Evolutionary conservation across 1,284 basidiomycete genomes (phyloP).

Genomic region (Sporisorium reilianum): DNA sequence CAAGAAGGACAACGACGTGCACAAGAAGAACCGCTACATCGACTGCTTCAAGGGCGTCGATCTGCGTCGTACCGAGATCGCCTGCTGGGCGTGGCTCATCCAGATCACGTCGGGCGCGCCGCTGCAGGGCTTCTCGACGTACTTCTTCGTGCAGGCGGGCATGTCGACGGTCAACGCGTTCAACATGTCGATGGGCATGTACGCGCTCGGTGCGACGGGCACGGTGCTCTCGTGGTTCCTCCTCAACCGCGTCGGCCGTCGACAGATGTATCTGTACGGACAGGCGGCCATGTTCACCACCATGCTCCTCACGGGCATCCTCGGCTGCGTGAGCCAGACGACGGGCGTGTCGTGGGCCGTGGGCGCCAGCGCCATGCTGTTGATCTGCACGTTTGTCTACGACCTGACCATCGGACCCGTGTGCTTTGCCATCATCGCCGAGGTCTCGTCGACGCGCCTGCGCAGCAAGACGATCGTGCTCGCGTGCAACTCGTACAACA

Average conservation of each 20-base stretch:
- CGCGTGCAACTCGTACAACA: slow-evolving; percentile 71
- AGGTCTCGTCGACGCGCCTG: slow-evolving; percentile 72
- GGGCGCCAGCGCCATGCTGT: slow-evolving; percentile 70
- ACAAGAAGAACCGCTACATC: slow-evolving; percentile 68
- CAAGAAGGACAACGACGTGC: slow-evolving; percentile 67
- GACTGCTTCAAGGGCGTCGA: slow-evolving; percentile 72
- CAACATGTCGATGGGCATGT: slow-evolving; percentile 70
- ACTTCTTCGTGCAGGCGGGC: slow-evolving; percentile 71
- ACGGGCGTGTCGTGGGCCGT: slow-evolving; percentile 67
- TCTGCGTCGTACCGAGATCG: slow-evolving; percentile 71
- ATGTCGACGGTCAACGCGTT: slow-evolving; percentile 69
- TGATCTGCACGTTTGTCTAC: slow-evolving; percentile 71
- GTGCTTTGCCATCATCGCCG: slow-evolving; percentile 72
- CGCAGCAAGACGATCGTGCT: slow-evolving; percentile 74
- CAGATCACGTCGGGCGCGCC: slow-evolving; percentile 68
- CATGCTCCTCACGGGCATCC: slow-evolving; percentile 72
- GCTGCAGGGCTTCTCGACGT: slow-evolving; percentile 65
- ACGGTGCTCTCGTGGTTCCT: slow-evolving; percentile 71
- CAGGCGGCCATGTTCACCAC: slow-evolving; percentile 68
- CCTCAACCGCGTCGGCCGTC: slow-evolving; percentile 70
- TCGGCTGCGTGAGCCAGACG: slow-evolving; percentile 47
- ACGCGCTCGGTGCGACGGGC: slow-evolving; percentile 69
- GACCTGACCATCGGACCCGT: slow-evolving; percentile 70
- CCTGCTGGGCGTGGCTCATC: slow-evolving; percentile 66
- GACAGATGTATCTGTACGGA: slow-evolving; percentile 72